Percentiles rank a stretch among this genome's conserved stretches.
phyloP scores from a whole-genome alignment of 352 stramenopile species.

The Pythium sp. region DNA sequence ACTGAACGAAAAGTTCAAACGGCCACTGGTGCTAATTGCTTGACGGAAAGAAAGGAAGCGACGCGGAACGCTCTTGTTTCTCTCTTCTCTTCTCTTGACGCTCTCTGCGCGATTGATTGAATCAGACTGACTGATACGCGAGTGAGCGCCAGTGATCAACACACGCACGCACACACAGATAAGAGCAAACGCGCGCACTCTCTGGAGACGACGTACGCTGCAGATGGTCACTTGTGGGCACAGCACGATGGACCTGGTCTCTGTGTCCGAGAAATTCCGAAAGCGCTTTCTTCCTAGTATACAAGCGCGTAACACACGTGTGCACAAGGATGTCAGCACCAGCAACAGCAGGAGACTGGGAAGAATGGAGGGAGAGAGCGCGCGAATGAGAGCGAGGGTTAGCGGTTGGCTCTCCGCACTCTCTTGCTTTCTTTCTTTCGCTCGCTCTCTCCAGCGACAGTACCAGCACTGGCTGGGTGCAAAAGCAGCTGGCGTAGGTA shows the following conservation, averaged over 20 bases:
- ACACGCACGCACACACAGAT: neutral
- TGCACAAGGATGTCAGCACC: slow-evolving; percentile 2
- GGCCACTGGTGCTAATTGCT: neutral
- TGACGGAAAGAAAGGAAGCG: slow-evolving; percentile 9
- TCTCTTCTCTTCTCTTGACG: neutral
- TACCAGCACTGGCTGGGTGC: neutral
- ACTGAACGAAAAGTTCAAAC: slow-evolving; percentile 2
- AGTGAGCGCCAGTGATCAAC: neutral
- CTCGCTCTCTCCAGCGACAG: slow-evolving; percentile 1
- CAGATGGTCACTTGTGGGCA: neutral
- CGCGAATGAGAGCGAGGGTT: neutral
- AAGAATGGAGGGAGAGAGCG: slow-evolving; percentile 5
- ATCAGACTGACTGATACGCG: neutral
- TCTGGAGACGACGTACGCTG: neutral
- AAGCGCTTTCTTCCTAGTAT: neutral
- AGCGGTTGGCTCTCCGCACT: slow-evolving; percentile 6
- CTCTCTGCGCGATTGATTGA: neutral
- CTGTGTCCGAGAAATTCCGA: neutral
- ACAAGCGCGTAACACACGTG: slow-evolving; percentile 3
- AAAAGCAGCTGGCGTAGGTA: slow-evolving; percentile 3
- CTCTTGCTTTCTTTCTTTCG: neutral
- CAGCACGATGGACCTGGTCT: neutral
- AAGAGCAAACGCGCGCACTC: neutral
- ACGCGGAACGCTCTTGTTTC: slow-evolving; percentile 5
- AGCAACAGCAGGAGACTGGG: neutral